Base-by-base conservation (phyloP, 108 stramenopile genomes). In the Nitzschia sp. region DNA sequence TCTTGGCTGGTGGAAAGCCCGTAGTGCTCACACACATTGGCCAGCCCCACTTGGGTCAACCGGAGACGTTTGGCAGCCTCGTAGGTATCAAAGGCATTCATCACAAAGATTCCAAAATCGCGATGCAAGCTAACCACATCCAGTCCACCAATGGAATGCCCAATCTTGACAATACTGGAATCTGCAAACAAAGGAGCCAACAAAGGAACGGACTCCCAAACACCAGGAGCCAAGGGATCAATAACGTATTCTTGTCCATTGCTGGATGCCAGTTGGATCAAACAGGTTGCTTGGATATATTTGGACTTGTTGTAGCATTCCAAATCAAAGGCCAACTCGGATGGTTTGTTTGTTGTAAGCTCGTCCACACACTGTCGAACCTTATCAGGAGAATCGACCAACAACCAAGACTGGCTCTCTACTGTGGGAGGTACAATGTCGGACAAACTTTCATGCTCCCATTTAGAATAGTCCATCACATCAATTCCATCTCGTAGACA, bases 11-110 rank as follows among this genome's bases (percentile, higher is more conserved):
- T 69, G 0, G 76, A 70, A 48, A 97, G 58, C n/a, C 84, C 79
- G 62, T 91, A 93, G 60, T 85, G 67, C 26, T 68, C 65, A 65
- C 89, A 92, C 6, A 94, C 59, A 8, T 54, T 40, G 22, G 87
- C 91, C 22, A 90, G 54, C 7, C 83, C 82, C 73, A 75, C 72
- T 20, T 61, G 56, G 65, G 72, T 15, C 21, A 77, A 56, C 21
- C 56, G 17, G 38, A 44, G 90, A 57, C 0, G 77, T 59, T 53
- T 73, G 3, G 93, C 88, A 24, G 93, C 93, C 55, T 90, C 88
- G 44, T 82, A 86, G 1, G 97, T 98, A 75, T 98, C 97, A 75
- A 97, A 97, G 41, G 80, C 85, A 82, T 97, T 97, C 9, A 96
- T 83, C 15, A 97, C 79, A 72, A 95, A 80, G 26, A 96, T 84